Percentiles rank a stretch among this genome's conserved stretches.
Evolutionary conservation across 805 yeast species (phyloP).

Genomic region (Tetrapisispora taiwanensis): DNA sequence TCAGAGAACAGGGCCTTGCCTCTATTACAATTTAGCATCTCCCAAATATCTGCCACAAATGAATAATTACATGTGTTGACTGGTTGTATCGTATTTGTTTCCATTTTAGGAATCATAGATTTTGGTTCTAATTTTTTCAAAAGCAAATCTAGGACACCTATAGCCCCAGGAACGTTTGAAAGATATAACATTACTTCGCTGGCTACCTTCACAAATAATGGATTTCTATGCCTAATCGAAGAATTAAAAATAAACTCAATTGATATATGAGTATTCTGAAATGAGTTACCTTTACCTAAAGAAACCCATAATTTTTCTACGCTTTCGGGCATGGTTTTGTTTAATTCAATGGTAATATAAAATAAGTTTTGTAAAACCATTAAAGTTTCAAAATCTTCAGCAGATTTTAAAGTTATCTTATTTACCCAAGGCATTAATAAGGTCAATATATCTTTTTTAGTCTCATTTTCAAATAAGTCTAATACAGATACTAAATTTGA

Average conservation of each 20-base stretch:
- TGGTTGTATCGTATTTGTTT: constrained; percentile 27
- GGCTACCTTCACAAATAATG: constrained; percentile 65
- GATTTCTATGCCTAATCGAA: constrained; percentile 59
- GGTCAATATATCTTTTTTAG: constrained; percentile 69
- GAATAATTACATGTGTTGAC: constrained; percentile 42
- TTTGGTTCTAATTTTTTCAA: constrained; percentile 69
- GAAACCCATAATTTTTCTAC: constrained; percentile 95
- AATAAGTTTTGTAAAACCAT: constrained; percentile 76
- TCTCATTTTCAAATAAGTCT: constrained; percentile 45
- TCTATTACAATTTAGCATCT: constrained; percentile 42
- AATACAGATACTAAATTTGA: constrained; percentile 62
- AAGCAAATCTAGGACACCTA: constrained; percentile 49
- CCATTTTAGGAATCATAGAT: constrained; percentile 74
- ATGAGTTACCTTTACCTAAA: constrained; percentile 62
- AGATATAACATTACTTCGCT: constrained; percentile 75
- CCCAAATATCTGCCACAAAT: constrained; percentile 64
- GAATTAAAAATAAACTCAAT: constrained; percentile 59
- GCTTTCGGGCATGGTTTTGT: constrained; percentile 68
- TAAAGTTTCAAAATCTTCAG: constrained; percentile 36
- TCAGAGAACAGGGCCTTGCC: constrained; percentile 72
- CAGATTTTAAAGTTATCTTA: constrained; percentile 52
- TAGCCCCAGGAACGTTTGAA: constrained; percentile 42
- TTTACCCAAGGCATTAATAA: constrained; percentile 91
- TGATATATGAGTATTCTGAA: constrained; percentile 60
- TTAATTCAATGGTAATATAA: constrained; percentile 73